Evolutionary conservation across 1,139 yeast species (phyloP).

Genomic region (Hyphopichia burtonii): DNA sequence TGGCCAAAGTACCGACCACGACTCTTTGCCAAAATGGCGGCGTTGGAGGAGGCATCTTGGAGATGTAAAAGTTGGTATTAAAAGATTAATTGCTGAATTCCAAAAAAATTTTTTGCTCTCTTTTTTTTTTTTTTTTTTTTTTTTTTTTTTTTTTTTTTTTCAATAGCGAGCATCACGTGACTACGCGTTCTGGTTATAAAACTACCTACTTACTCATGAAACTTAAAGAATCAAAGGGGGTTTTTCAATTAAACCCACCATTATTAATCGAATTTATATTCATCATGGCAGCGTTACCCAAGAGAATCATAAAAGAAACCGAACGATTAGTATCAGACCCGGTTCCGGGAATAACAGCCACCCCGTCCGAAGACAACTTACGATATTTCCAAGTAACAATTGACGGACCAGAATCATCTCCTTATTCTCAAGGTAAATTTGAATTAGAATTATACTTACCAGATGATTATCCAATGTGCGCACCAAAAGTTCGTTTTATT

Average conservation of each 20-base stretch:
- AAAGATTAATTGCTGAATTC: too few species aligned
- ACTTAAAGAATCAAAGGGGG: background rate
- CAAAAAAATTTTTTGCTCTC: too few species aligned
- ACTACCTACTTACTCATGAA: too few species aligned
- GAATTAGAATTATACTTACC: slow-evolving; percentile 77
- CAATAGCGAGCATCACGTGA: too few species aligned
- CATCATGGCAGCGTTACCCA: slow-evolving; percentile 74
- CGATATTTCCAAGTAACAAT: slow-evolving; percentile 83
- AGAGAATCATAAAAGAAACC: slow-evolving; percentile 91
- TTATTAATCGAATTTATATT: too few species aligned
- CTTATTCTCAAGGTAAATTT: slow-evolving; percentile 78
- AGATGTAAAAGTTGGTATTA: too few species aligned
- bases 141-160: too few species aligned
- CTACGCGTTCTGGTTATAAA: too few species aligned
- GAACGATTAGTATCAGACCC: slow-evolving; percentile 91
- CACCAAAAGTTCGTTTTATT: slow-evolving; percentile 89
- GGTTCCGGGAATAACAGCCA: slow-evolving; percentile 92
- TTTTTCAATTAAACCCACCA: too few species aligned
- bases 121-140: too few species aligned
- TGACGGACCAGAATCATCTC: slow-evolving; percentile 86
- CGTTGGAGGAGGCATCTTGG: slow-evolving; percentile 22
- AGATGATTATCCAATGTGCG: slow-evolving; percentile 90
- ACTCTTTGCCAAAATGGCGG: slow-evolving; percentile 36
- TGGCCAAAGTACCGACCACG: slow-evolving; percentile 40
- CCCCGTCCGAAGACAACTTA: slow-evolving; percentile 89